phyloP scores from a whole-genome alignment of 257 asterid genomes.

The Knoxia roxburghii region DNA sequence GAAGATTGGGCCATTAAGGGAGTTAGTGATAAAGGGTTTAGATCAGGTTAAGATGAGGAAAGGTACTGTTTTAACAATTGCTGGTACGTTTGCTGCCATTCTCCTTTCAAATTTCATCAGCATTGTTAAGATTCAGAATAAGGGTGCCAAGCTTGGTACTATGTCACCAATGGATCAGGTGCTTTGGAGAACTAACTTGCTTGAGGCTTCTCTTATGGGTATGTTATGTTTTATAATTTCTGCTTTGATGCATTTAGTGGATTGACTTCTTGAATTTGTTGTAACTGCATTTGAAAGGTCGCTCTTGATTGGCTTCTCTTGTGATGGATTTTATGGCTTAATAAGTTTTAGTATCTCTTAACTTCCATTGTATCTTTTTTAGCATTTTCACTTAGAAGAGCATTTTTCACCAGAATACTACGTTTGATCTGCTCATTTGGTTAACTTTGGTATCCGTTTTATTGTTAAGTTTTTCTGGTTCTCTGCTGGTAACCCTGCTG shows the following conservation, averaged over 20 bases:
- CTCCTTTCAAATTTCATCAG: conserved; percentile 65
- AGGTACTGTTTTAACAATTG: conserved; percentile 78
- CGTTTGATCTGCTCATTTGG: no score
- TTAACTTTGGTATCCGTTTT: not conserved
- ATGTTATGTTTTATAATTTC: no score
- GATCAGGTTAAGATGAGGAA: conserved; percentile 89
- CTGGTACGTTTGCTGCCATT: conserved; percentile 70
- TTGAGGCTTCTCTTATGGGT: conserved; percentile 99
- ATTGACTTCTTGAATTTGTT: not conserved
- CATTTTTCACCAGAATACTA: not conserved
- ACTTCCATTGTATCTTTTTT: no score
- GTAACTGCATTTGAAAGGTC: not conserved
- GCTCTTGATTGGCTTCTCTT: not conserved
- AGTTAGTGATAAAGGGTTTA: conserved; percentile 72
- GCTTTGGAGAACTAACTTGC: conserved; percentile 92
- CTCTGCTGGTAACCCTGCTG: no score
- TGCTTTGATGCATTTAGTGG: not conserved
- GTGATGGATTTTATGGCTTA: not conserved
- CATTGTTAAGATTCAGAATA: conserved; percentile 87
- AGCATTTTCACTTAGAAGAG: no score
- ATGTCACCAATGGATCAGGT: conserved; percentile 99
- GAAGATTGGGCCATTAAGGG: conserved; percentile 88
- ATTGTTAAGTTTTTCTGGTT: not conserved
- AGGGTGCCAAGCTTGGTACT: conserved; percentile 90
- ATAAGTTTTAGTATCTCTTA: not conserved